A percentile compares a stretch with the other conserved stretches of the same genome.
Conservation (phyloP, 2,329 filamentous ascomycete species). For the Lecanosticta acicola region DNA sequence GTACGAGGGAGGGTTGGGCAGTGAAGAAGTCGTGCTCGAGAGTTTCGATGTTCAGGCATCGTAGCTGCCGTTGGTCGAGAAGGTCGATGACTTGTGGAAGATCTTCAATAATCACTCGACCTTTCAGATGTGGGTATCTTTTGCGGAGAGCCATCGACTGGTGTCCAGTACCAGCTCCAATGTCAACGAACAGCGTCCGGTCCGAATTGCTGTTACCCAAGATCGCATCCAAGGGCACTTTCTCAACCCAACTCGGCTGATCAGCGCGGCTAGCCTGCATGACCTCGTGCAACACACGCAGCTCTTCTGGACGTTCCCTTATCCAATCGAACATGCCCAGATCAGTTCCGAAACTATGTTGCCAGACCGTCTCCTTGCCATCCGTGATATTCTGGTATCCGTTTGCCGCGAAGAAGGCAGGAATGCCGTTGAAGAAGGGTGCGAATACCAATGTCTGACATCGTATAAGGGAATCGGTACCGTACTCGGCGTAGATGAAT, state of each 20-base stretch:
- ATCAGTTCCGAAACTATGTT: background rate
- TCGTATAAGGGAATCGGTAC: background rate
- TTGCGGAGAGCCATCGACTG: constrained; percentile 5
- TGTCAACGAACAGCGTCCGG: constrained; percentile 9
- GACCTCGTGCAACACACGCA: background rate
- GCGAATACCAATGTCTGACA: background rate
- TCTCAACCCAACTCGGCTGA: background rate
- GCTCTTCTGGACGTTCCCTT: background rate
- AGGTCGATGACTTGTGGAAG: background rate
- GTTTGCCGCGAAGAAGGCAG: background rate
- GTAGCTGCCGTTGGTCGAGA: background rate
- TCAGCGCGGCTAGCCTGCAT: background rate
- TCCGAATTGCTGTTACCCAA: background rate
- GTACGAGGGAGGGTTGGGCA: constrained; percentile 3
- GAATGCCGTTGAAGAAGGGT: background rate
- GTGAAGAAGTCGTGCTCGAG: constrained; percentile 10
- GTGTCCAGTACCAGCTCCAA: constrained; percentile 12
- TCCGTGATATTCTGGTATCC: background rate
- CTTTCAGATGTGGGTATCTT: constrained; percentile 4
- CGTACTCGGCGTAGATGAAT: background rate
- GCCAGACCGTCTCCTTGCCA: background rate
- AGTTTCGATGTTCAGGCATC: constrained; percentile 1
- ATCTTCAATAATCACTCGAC: constrained; percentile 15
- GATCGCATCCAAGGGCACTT: background rate
- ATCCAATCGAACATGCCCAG: background rate